Conservation (phyloP, 371 early-diverging fungal species). For the Mortierella sp. region DNA sequence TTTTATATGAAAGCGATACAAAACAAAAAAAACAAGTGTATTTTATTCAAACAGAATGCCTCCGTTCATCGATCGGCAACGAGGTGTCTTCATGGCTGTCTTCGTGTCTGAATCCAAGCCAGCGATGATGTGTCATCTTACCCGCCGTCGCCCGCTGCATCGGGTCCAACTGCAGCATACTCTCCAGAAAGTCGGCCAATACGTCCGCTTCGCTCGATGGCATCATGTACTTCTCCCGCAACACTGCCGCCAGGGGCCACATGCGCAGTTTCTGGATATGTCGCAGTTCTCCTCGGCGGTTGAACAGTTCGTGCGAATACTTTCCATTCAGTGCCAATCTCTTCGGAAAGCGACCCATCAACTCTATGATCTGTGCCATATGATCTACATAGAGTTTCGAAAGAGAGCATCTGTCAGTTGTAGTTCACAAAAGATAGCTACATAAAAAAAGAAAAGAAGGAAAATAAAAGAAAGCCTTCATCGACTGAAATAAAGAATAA, state of each 20-base stretch:
- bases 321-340: constrained; percentile 46
- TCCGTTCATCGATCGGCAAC: constrained; percentile 11
- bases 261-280: constrained; percentile 86
- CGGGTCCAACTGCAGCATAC: constrained; percentile 39
- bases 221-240: constrained; percentile 44
- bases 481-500: constrained; percentile 1
- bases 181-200: constrained; percentile 33
- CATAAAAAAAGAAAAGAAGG: neutral
- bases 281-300: constrained; percentile 73
- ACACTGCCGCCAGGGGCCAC: constrained; percentile 85
- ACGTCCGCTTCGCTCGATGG: constrained; percentile 41
- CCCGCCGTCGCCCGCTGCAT: constrained; percentile 21
- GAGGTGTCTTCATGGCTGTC: neutral
- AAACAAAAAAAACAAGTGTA: neutral
- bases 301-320: constrained; percentile 50
- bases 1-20: neutral
- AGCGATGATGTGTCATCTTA: constrained; percentile 41
- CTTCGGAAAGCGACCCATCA: constrained; percentile 87
- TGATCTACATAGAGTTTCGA: constrained; percentile 83
- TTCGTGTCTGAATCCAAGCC: constrained; percentile 9
- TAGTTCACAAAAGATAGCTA: no score
- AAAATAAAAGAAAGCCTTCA: neutral
- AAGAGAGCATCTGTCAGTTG: no score
- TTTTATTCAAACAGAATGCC: constrained; percentile 12
- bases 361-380: constrained; percentile 95